Conservation (phyloP, 2,329 filamentous ascomycete species). For the Acephala macrosclerotiorum region DNA sequence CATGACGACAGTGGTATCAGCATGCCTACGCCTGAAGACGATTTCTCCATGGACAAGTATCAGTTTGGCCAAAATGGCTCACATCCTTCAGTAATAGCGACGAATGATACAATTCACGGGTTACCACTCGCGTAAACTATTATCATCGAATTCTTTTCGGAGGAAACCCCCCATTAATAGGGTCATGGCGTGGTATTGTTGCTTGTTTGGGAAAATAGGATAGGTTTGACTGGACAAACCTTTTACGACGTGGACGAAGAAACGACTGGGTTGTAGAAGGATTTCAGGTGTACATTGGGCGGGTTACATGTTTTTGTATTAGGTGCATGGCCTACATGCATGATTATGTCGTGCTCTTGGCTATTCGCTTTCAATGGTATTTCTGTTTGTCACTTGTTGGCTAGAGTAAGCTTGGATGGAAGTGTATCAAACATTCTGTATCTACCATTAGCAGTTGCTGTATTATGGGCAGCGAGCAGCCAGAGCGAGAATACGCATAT, state of each 20-base stretch:
- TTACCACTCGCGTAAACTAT: conserved; percentile 28
- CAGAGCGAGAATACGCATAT: background rate
- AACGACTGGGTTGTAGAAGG: conserved; percentile 37
- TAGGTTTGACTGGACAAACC: conserved; percentile 29
- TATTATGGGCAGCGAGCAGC: background rate
- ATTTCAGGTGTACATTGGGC: conserved; percentile 34
- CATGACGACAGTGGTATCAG: conserved; percentile 81
- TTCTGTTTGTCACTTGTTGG: background rate
- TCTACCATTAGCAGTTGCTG: conserved; percentile 7
- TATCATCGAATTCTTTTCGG: background rate
- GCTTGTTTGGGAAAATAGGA: conserved; percentile 27
- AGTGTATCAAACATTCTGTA: conserved; percentile 8
- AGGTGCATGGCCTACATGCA: background rate
- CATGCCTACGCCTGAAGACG: conserved; percentile 71
- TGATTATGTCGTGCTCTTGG: conserved; percentile 13
- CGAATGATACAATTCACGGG: conserved; percentile 28
- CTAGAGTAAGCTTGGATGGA: background rate
- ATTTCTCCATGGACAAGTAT: conserved; percentile 68
- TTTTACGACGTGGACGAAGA: conserved; percentile 37
- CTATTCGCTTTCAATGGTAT: conserved; percentile 16
- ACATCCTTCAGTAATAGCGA: conserved; percentile 32
- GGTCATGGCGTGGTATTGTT: conserved; percentile 23
- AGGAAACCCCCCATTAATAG: background rate
- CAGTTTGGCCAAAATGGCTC: conserved; percentile 46
- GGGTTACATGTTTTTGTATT: conserved; percentile 23